phyloP scores from a whole-genome alignment of 805 yeast genomes.

The Starmerella lactis-condensi region DNA sequence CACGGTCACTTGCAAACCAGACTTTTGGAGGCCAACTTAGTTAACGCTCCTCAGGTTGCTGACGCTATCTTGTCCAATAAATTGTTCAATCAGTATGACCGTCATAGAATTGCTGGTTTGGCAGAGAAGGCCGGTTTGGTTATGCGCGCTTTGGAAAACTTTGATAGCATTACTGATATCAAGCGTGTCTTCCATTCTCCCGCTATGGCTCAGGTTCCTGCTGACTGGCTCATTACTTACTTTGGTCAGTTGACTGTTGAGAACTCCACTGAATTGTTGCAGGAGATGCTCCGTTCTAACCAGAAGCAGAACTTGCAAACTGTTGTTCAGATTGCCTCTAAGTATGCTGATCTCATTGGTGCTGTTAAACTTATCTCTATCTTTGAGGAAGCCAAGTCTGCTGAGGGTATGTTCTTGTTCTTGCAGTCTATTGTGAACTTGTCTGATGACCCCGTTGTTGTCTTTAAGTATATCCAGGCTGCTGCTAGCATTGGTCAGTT shows the following conservation, averaged over 20 bases:
- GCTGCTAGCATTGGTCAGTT: slow-evolving; percentile 80
- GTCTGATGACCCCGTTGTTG: slow-evolving; percentile 87
- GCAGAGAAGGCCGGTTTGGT: slow-evolving; percentile 91
- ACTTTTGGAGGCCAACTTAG: slow-evolving; percentile 73
- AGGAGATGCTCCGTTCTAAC: slow-evolving; percentile 64
- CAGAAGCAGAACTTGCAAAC: slow-evolving; percentile 77
- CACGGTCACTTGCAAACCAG: slow-evolving; percentile 94
- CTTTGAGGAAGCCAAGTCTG: slow-evolving; percentile 82
- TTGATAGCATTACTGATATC: slow-evolving; percentile 84
- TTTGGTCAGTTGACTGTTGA: slow-evolving; percentile 90
- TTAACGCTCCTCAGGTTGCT: slow-evolving; percentile 98
- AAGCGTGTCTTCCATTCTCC: slow-evolving; percentile 88
- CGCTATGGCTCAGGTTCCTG: slow-evolving; percentile 37
- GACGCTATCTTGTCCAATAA: slow-evolving; percentile 93
- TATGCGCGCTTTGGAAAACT: slow-evolving; percentile 92
- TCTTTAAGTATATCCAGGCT: slow-evolving; percentile 84
- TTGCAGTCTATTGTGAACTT: slow-evolving; percentile 82
- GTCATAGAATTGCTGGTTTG: slow-evolving; percentile 75
- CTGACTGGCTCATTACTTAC: slow-evolving; percentile 83
- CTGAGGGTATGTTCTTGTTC: slow-evolving; percentile 88
- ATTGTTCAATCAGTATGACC: slow-evolving; percentile 90
- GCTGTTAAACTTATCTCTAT: slow-evolving; percentile 66
- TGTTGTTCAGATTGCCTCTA: slow-evolving; percentile 90
- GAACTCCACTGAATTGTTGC: slow-evolving; percentile 72
- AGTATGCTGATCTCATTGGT: slow-evolving; percentile 85